Percentiles rank a stretch among this genome's conserved stretches.
These are phyloP conservation scores for Penicillium daleae DNA, from an alignment of 495 filamentous ascomycete genomes.

Conservation along the genomic window DNA sequence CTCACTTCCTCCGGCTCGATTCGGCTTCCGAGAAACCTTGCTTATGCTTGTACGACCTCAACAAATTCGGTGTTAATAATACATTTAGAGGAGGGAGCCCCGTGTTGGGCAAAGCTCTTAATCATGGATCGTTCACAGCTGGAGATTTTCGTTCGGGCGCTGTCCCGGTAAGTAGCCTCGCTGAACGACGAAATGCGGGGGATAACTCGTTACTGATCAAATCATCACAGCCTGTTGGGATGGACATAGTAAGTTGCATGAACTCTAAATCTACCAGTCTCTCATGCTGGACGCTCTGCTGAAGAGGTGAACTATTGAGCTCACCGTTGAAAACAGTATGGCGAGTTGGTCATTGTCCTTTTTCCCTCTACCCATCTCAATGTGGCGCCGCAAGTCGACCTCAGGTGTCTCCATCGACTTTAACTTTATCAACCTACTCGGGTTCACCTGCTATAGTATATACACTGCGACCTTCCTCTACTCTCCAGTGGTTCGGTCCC, in stretches of 20 bases:
- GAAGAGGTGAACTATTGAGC: not conserved
- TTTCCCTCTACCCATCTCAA: conserved; percentile 85
- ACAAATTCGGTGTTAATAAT: not conserved
- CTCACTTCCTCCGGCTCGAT: conserved; percentile 1
- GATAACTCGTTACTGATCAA: conserved; percentile 21
- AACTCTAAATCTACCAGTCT: not conserved
- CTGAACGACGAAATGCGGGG: not conserved
- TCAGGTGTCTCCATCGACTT: conserved; percentile 85
- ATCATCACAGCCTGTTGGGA: conserved; percentile 39
- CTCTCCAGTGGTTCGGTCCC: conserved; percentile 71
- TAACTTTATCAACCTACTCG: conserved; percentile 78
- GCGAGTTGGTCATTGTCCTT: conserved; percentile 86
- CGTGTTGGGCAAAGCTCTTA: not conserved
- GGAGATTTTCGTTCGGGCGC: conserved; percentile 44
- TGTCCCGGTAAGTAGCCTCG: conserved; percentile 44
- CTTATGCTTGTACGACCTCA: not conserved
- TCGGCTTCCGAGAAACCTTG: conserved; percentile 3
- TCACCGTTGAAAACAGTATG: conserved; percentile 41
- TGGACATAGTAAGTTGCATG: conserved; percentile 47
- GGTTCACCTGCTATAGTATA: conserved; percentile 78
- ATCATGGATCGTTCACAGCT: conserved; percentile 28
- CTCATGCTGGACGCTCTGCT: not conserved
- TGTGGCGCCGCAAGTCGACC: conserved; percentile 74
- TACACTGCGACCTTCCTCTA: conserved; percentile 76
- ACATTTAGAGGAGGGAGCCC: not conserved